phyloP scores from a whole-genome alignment of 108 stramenopile species.

The Aurantiochytrium sp. region DNA sequence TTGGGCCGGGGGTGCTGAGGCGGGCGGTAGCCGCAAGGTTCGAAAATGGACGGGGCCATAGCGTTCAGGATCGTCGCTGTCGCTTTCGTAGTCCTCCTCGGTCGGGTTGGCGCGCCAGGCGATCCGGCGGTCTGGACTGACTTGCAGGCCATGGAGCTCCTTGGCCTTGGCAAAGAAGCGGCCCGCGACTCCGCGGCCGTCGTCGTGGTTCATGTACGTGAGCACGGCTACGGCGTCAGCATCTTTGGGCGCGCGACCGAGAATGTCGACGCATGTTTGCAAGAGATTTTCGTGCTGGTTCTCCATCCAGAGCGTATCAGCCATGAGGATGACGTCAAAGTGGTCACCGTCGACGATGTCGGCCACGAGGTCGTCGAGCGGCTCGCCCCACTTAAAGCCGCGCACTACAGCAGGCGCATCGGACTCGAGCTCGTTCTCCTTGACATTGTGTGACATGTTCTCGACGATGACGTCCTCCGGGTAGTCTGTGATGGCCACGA shows the following conservation, averaged over 20 bases:
- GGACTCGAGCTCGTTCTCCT: neutral
- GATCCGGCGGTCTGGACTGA: neutral
- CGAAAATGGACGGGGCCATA: conserved; percentile 10
- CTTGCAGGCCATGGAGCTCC: neutral
- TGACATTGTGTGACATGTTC: neutral
- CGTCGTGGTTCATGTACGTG: conserved; percentile 22
- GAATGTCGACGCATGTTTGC: neutral
- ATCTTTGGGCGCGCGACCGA: neutral
- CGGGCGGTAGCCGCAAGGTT: neutral
- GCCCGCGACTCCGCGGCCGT: neutral
- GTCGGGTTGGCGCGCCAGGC: neutral
- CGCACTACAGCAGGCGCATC: conserved; percentile 5
- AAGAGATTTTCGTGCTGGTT: neutral
- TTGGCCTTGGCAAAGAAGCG: neutral
- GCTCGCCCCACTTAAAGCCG: conserved; percentile 26
- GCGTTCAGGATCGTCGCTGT: conserved; percentile 18
- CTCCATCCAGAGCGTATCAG: conserved; percentile 15
- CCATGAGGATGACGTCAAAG: neutral
- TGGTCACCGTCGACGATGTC: neutral
- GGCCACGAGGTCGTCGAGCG: neutral
- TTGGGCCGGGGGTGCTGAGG: no score
- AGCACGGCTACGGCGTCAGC: neutral
- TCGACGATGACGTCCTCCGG: conserved; percentile 10
- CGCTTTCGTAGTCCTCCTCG: neutral
- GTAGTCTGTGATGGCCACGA: conserved; percentile 22